Conservation (phyloP, 768 basidiomycete species). For the Rhodosporidiobolus sp. region DNA sequence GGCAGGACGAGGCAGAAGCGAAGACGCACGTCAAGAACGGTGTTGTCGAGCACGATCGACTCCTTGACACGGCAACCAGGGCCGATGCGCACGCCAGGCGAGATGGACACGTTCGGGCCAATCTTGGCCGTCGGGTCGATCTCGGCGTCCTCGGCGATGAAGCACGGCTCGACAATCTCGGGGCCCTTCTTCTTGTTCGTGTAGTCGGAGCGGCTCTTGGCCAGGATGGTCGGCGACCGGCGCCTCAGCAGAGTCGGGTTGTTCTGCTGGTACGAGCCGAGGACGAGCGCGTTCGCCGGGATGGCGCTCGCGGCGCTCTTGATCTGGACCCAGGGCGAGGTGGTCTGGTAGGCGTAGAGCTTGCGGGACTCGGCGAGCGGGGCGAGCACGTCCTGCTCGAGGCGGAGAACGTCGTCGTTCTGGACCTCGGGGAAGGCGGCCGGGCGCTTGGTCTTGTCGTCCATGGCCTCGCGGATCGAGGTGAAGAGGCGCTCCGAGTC, state of each 20-base stretch:
- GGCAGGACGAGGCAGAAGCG: neutral
- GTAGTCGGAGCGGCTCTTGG: slow-evolving; percentile 40
- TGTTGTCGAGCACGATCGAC: slow-evolving; percentile 51
- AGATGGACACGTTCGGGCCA: slow-evolving; percentile 52
- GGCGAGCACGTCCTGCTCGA: slow-evolving; percentile 54
- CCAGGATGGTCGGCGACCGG: slow-evolving; percentile 44
- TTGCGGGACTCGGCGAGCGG: slow-evolving; percentile 50
- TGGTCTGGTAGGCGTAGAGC: slow-evolving; percentile 52
- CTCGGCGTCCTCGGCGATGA: slow-evolving; percentile 51
- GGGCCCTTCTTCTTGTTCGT: slow-evolving; percentile 26
- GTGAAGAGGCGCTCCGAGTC: slow-evolving; percentile 51
- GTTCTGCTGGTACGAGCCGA: slow-evolving; percentile 49
- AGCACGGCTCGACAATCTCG: slow-evolving; percentile 50
- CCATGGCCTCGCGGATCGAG: slow-evolving; percentile 53
- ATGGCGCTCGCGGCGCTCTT: slow-evolving; percentile 54
- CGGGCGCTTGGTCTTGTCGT: slow-evolving; percentile 49
- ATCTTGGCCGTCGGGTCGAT: slow-evolving; percentile 52
- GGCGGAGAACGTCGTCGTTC: slow-evolving; percentile 53
- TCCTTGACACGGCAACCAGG: slow-evolving; percentile 51
- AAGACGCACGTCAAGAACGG: slow-evolving; percentile 47
- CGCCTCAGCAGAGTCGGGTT: slow-evolving; percentile 49
- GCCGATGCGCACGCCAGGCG: slow-evolving; percentile 48
- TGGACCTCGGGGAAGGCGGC: slow-evolving; percentile 47
- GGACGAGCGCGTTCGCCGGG: slow-evolving; percentile 53
- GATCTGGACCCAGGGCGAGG: slow-evolving; percentile 53